A percentile compares a stretch with the other conserved stretches of the same genome.
These are phyloP conservation scores for Gossypium gossypioides DNA, from an alignment of 441 rosid genomes.

Conservation along the genomic window DNA sequence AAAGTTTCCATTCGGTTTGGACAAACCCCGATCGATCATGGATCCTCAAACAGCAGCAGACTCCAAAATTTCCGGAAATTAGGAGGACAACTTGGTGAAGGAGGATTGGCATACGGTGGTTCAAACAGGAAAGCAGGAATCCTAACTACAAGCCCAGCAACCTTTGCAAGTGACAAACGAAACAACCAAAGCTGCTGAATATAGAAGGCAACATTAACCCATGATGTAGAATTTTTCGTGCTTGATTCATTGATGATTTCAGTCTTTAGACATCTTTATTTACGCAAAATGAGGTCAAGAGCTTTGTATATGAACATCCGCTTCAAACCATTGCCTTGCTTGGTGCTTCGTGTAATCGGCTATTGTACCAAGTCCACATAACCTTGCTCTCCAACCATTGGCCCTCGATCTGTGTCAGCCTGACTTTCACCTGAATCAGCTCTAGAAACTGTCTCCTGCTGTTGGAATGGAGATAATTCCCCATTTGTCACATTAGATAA, in stretches of 20 bases:
- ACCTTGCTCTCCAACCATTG: conserved; percentile 19
- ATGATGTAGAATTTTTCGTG: conserved; percentile 24
- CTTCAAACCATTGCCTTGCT: conserved; percentile 8
- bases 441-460: conserved; percentile 19
- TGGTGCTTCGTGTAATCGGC: neutral
- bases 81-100: conserved; percentile 18
- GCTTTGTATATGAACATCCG: conserved; percentile 16
- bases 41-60: conserved; percentile 22
- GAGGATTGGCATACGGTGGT: conserved; percentile 27
- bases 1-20: conserved; percentile 21
- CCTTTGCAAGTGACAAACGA: conserved; percentile 29
- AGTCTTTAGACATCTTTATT: conserved; percentile 27
- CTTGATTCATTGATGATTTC: conserved; percentile 25
- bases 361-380: conserved; percentile 20
- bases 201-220: conserved; percentile 31
- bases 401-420: neutral
- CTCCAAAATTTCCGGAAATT: conserved; percentile 31
- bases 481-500: conserved; percentile 18
- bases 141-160: conserved; percentile 25
- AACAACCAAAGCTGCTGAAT: conserved; percentile 30
- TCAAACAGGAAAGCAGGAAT: conserved; percentile 30
- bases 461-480: conserved; percentile 21
- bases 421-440: conserved; percentile 23
- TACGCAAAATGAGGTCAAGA: conserved; percentile 21
- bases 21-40: conserved; percentile 7